A percentile compares a stretch with the other conserved stretches of the same genome.
Conservation (phyloP, 345 rosid genomes). For the Populus alba region DNA sequence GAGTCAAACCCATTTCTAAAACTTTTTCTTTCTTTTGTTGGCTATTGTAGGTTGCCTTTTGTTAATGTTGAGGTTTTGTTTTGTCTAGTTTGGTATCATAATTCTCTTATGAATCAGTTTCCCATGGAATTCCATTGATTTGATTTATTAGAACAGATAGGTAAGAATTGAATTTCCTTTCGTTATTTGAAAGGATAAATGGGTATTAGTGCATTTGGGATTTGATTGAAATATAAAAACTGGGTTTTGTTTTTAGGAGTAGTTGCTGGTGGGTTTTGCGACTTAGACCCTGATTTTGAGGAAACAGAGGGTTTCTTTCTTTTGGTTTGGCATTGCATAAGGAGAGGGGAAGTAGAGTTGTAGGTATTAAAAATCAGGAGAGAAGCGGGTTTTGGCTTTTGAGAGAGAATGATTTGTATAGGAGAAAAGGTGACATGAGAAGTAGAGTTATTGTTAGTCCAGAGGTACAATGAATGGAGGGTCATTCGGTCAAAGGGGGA, state of each 20-base stretch:
- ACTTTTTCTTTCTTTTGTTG: not conserved
- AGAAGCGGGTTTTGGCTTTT: not conserved
- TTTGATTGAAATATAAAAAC: not conserved
- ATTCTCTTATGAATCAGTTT: not conserved
- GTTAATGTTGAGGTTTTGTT: not conserved
- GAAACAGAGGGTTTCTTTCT: not conserved
- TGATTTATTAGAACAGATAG: not conserved
- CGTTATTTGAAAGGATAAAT: not conserved
- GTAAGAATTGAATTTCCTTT: not conserved
- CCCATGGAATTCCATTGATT: not conserved
- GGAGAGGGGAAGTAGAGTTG: not conserved
- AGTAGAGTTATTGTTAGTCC: slow-evolving; percentile 24
- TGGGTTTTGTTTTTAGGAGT: not conserved
- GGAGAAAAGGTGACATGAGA: slow-evolving; percentile 8
- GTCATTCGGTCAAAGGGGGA: slow-evolving; percentile 63
- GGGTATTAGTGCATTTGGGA: not conserved
- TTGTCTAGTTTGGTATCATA: not conserved
- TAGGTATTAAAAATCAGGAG: not conserved
- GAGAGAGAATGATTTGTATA: not conserved
- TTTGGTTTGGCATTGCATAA: not conserved
- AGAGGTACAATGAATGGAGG: slow-evolving; percentile 71
- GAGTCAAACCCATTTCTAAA: not conserved
- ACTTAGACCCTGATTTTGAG: not conserved
- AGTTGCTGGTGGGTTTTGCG: not conserved
- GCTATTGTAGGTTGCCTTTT: not conserved